Conservation (phyloP, 305 asterid species). For the Solanum chacoense region DNA sequence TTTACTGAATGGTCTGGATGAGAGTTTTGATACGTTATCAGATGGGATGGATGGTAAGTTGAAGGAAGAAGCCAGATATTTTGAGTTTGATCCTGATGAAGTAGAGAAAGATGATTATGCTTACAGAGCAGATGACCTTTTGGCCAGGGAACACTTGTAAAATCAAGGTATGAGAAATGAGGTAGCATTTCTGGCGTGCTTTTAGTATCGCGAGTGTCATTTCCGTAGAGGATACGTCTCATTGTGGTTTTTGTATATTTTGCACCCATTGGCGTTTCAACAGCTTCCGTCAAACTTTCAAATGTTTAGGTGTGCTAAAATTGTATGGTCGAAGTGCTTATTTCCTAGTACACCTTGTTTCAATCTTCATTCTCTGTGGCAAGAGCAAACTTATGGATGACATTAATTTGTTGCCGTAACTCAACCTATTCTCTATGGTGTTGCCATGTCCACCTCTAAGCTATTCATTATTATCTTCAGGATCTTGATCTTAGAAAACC, state of each 20-base stretch:
- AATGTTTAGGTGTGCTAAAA: neutral
- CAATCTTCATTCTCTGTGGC: neutral
- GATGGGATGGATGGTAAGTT: slow-evolving; percentile 59
- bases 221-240: neutral
- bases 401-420: neutral
- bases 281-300: neutral
- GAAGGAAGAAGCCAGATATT: slow-evolving; percentile 57
- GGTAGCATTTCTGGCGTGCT: slow-evolving; percentile 3
- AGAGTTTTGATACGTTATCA: slow-evolving; percentile 20
- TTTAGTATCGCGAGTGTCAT: neutral
- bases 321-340: neutral
- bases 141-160: slow-evolving; percentile 40
- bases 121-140: slow-evolving; percentile 64
- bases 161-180: slow-evolving; percentile 38
- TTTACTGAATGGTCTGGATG: slow-evolving; percentile 27
- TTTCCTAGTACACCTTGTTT: neutral
- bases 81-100: slow-evolving; percentile 51
- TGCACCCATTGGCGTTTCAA: neutral
- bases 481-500: slow-evolving; percentile 73
- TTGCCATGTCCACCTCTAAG: slow-evolving; percentile 5
- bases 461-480: slow-evolving; percentile 24
- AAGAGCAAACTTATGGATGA: neutral
- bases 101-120: slow-evolving; percentile 39
- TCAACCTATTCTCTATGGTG: neutral
- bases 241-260: neutral